phyloP scores from a whole-genome alignment of 2,329 filamentous ascomycete species.

The Apiospora koreana region DNA sequence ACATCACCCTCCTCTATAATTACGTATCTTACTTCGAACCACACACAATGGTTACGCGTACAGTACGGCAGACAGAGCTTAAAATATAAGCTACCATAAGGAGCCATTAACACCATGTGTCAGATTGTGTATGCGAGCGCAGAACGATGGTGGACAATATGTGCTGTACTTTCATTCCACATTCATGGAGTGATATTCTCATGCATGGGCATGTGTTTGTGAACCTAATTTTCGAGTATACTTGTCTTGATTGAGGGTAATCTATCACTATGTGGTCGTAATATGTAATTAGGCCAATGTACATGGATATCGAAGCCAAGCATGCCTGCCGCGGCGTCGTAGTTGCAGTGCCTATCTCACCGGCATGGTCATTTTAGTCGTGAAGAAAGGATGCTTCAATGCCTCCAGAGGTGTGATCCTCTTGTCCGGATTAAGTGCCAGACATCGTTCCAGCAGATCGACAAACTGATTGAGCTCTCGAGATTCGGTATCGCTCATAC shows the following conservation, averaged over 20 bases:
- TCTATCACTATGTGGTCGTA: background rate
- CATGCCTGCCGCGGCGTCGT: background rate
- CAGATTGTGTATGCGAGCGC: background rate
- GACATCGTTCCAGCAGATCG: constrained; percentile 84
- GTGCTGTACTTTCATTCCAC: background rate
- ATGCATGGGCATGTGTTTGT: background rate
- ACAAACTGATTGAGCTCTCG: constrained; percentile 82
- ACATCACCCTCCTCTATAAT: background rate
- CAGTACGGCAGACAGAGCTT: background rate
- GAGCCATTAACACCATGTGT: background rate
- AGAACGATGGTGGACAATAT: background rate
- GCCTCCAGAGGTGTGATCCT: constrained; percentile 85
- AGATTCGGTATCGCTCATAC: constrained; percentile 71
- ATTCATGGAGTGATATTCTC: background rate
- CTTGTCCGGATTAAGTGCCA: constrained; percentile 90
- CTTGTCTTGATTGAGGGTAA: background rate
- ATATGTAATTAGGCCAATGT: background rate
- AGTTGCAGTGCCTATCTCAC: background rate
- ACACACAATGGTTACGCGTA: background rate
- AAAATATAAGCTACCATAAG: background rate
- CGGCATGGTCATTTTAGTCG: constrained; percentile 35
- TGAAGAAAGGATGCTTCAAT: constrained; percentile 85
- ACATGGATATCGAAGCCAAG: background rate
- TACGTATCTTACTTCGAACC: background rate
- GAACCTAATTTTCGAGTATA: background rate